Conservation (phyloP, 352 stramenopile species). For the Pythium aquatile region DNA sequence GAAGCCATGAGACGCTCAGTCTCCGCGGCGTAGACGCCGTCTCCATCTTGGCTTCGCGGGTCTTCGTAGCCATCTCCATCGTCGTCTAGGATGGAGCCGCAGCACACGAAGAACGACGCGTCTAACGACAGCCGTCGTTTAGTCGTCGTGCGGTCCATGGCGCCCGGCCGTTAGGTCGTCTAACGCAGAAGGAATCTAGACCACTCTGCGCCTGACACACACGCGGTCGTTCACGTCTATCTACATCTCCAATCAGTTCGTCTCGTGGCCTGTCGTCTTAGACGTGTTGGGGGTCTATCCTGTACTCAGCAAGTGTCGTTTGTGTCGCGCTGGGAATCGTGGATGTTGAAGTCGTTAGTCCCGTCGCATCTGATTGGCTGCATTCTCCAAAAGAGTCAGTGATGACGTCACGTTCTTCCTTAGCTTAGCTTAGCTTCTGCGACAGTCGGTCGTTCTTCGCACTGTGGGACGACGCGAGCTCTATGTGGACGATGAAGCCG, state of each 20-base stretch:
- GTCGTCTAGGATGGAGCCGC: background rate
- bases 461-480: background rate
- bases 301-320: no score
- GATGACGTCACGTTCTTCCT: background rate
- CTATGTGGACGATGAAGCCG: no score
- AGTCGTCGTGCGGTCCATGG: background rate
- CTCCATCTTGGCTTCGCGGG: background rate
- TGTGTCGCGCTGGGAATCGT: no score
- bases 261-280: no score
- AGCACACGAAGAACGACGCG: slow-evolving; percentile 3
- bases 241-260: no score
- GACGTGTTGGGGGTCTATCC: no score
- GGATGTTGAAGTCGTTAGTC: no score
- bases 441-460: slow-evolving; percentile 4
- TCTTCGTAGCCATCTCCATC: background rate
- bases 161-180: background rate
- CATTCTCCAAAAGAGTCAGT: background rate
- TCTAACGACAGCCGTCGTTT: slow-evolving; percentile 1
- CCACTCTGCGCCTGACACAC: no score
- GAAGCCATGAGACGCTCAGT: background rate
- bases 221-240: no score
- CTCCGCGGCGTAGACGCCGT: background rate
- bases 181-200: no score
- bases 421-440: background rate
- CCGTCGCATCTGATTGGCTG: no score